Conservation (phyloP, 2,329 filamentous ascomycete species). For the Talaromyces atroroseus region DNA sequence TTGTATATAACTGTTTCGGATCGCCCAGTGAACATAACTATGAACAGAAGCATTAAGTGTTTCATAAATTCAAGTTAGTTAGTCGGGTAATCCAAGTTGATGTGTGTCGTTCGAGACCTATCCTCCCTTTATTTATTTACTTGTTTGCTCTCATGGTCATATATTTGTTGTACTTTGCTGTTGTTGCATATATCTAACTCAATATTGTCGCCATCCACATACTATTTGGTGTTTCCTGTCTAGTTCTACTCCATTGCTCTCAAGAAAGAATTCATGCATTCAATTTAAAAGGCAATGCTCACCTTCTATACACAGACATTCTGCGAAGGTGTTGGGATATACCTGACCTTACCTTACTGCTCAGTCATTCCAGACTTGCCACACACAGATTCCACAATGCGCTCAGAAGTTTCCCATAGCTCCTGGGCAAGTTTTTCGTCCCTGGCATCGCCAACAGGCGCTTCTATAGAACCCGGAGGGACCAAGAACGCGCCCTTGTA, state of each 20-base stretch:
- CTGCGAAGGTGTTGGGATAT: neutral
- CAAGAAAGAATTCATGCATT: too few relatives aligned
- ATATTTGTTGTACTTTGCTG: neutral
- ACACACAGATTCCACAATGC: constrained; percentile 3
- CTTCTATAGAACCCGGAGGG: constrained; percentile 2
- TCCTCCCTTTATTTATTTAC: neutral
- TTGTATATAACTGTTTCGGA: too few relatives aligned
- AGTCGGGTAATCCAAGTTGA: neutral
- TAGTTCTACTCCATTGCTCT: too few relatives aligned
- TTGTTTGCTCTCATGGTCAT: neutral
- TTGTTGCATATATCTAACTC: neutral
- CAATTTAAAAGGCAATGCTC: too few relatives aligned
- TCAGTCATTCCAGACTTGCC: constrained; percentile 2
- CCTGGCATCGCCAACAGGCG: neutral
- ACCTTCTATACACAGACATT: too few relatives aligned
- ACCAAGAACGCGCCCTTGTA: constrained; percentile 1
- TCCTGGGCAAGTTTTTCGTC: neutral
- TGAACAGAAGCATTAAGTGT: neutral
- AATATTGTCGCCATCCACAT: neutral
- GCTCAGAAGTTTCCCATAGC: constrained; percentile 2
- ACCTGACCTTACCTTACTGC: neutral
- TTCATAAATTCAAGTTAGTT: neutral
- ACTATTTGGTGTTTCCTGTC: too few relatives aligned
- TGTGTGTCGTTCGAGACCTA: neutral
- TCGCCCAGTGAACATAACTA: neutral